Evolutionary conservation across 495 filamentous ascomycete genomes (phyloP).

Genomic region (Penicillium ochrochloron): DNA sequence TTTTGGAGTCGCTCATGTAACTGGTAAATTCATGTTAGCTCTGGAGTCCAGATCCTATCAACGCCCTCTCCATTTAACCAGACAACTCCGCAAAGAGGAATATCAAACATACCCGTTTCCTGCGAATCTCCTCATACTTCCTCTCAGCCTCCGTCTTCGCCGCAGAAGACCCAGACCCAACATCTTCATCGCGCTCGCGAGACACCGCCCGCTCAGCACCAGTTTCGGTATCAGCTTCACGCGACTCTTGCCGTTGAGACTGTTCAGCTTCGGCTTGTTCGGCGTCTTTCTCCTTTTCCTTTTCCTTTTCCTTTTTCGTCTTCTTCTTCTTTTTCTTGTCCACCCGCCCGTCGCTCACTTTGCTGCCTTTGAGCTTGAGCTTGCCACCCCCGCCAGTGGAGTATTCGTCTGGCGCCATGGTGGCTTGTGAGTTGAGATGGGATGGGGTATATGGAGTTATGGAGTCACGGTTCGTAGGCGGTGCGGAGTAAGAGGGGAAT

Average conservation of each 20-base stretch:
- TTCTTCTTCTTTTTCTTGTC: slow-evolving; percentile 68
- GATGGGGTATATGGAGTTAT: background rate
- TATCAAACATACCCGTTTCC: slow-evolving; percentile 69
- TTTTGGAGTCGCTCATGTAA: slow-evolving; percentile 76
- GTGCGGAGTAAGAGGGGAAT: slow-evolving; percentile 33
- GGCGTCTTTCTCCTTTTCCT: slow-evolving; percentile 21
- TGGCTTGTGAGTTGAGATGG: background rate
- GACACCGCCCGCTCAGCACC: slow-evolving; percentile 4
- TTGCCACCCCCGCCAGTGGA: slow-evolving; percentile 65
- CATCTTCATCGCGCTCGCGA: slow-evolving; percentile 8
- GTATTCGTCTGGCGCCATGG: slow-evolving; percentile 64
- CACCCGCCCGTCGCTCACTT: slow-evolving; percentile 55
- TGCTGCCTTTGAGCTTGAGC: slow-evolving; percentile 80
- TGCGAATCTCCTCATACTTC: slow-evolving; percentile 75
- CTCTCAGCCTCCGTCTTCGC: slow-evolving; percentile 87
- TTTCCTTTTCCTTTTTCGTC: slow-evolving; percentile 55
- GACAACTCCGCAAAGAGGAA: background rate
- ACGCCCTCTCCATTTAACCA: background rate
- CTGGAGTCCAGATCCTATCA: too few relatives aligned
- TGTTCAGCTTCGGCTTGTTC: background rate
- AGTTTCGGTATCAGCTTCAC: background rate
- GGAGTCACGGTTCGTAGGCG: background rate
- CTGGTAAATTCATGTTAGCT: slow-evolving; percentile 28
- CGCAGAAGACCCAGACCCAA: slow-evolving; percentile 20
- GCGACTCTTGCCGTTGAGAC: slow-evolving; percentile 7